A percentile compares a stretch with the other conserved stretches of the same genome.
Evolutionary conservation across 2,329 filamentous ascomycete genomes (phyloP).

Genomic region (Pseudocercospora musae): DNA sequence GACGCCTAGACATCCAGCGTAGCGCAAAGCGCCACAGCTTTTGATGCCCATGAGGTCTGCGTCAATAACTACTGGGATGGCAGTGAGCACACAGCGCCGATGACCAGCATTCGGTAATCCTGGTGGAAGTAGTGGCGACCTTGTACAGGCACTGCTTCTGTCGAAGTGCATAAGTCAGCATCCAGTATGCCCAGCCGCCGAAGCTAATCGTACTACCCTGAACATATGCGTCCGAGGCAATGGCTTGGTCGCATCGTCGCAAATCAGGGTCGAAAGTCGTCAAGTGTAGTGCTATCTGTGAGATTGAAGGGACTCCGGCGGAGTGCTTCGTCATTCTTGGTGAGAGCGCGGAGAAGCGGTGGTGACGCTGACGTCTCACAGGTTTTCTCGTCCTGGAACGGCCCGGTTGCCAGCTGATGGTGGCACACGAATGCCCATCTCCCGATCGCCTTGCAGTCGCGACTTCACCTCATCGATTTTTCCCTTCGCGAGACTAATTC

Average conservation of each 20-base stretch:
- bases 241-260: neutral
- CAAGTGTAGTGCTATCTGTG: neutral
- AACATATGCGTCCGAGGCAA: neutral
- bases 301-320: neutral
- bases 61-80: neutral
- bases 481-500: slow-evolving; percentile 78
- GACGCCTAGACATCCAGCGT: slow-evolving; percentile 1
- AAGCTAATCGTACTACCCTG: neutral
- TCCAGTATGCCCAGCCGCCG: neutral
- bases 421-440: slow-evolving; percentile 36
- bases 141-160: neutral
- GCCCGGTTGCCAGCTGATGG: slow-evolving; percentile 23
- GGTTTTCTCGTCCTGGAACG: slow-evolving; percentile 14
- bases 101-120: neutral
- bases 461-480: slow-evolving; percentile 68
- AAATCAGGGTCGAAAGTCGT: neutral
- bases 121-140: neutral
- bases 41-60: neutral
- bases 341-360: neutral
- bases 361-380: slow-evolving; percentile 16
- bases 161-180: neutral
- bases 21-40: slow-evolving; percentile 1
- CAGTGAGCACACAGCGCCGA: neutral
- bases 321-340: neutral
- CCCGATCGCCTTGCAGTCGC: slow-evolving; percentile 19